Evolutionary conservation across 164 flowering plant species (phyloP), one percentile per base, ranked within the genome.

Genomic region (Vitis cinerea): DNA sequence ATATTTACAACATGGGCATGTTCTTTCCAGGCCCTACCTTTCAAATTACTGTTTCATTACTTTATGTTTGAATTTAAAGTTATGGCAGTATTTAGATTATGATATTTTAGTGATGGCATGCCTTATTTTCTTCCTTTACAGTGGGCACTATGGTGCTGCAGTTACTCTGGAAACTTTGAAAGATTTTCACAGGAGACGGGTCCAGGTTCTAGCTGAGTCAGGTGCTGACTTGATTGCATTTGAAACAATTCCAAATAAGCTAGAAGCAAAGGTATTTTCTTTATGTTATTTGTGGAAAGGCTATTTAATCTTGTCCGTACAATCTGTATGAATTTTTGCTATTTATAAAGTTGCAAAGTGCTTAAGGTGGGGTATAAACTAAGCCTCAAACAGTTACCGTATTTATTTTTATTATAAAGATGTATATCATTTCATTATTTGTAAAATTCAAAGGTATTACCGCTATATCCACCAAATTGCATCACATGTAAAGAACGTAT

Each of bases 221-320:
- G 99, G 98, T 23, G 89, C 99, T 66, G 98, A 94, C 65, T 61
- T 94, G 31, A 85, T 94, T 69, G 98, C 98, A 13, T 94, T 94
- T 70, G 98, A 94, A 75, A 94, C 98, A 55, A 90, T 83, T 58
- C 98, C 98, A 50, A 94, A 92, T 71, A 90, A 90, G 82, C 72
- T 89, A n/a, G 97, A 94, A 82, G 94, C 97, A 19, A 68, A 88
- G 97, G 97, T 94, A 81, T 63, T 1, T 53, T 16, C 17, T 54
- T 16, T 23, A 23, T 23, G 2, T 23, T 23, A 23, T 23, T 23
- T 8, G 19, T 12, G 9, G 59, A 19, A 37, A 37, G 7, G 44
- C 44, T 37, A 37, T 37, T 3, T 37, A 37, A 37, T 4, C 44
- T 37, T 37, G 44, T 53, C 56, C 55, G 10, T 55, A 66, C 15